Evolutionary conservation across 306 rosid genomes (phyloP).

Genomic region (Begonia peltatifolia): DNA sequence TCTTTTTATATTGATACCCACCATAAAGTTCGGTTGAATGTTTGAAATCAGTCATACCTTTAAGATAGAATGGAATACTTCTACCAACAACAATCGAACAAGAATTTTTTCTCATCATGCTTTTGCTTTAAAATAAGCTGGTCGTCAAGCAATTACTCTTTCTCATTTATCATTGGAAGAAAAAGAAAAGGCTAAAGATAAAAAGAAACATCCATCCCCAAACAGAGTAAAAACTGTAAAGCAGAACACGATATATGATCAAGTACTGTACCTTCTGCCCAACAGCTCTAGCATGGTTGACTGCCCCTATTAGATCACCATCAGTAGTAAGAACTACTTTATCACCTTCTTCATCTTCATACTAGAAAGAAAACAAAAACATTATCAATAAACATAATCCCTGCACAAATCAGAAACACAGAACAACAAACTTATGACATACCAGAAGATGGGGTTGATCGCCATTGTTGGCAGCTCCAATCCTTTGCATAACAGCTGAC

Average conservation of each 20-base stretch:
- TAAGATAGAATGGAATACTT: too few species aligned
- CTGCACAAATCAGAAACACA: slow-evolving; percentile 7
- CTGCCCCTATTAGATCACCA: slow-evolving; percentile 59
- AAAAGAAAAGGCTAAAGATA: not conserved
- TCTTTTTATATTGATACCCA: too few species aligned
- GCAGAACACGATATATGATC: not conserved
- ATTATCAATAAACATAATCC: not conserved
- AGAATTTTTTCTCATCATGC: not conserved
- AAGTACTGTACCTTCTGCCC: slow-evolving; percentile 54
- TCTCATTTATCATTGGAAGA: not conserved
- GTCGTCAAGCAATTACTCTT: not conserved
- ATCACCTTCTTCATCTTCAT: slow-evolving; percentile 94
- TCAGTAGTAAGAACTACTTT: slow-evolving; percentile 59
- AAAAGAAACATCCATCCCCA: not conserved
- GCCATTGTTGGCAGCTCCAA: slow-evolving; percentile 20
- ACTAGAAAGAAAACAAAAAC: slow-evolving; percentile 27
- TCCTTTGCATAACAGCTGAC: slow-evolving; percentile 54
- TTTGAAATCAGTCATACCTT: too few species aligned
- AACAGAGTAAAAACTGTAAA: not conserved
- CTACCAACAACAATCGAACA: too few species aligned
- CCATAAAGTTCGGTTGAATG: too few species aligned
- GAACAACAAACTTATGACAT: slow-evolving; percentile 13
- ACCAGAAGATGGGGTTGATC: slow-evolving; percentile 65
- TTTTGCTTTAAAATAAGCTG: not conserved
- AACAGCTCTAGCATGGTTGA: slow-evolving; percentile 51